Base-by-base conservation (phyloP, 306 rosid genomes). In the Gastrolobium bilobum region DNA sequence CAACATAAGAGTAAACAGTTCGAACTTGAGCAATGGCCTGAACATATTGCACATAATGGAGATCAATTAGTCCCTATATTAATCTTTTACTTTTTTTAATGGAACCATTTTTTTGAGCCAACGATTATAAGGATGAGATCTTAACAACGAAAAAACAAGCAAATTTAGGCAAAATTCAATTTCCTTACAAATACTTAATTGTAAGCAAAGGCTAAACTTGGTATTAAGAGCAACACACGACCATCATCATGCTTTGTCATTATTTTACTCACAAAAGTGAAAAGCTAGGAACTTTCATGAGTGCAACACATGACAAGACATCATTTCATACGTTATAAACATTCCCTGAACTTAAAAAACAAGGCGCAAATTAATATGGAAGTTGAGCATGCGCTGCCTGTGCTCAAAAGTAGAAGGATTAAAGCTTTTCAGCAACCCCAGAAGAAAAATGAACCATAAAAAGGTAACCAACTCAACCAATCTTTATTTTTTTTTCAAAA, bases 21-120 rank as follows among this genome's bases (percentile, higher is more conserved):
- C 98, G 82, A 85, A 89, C 98, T 88, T 96, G 99, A 14, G 96
- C 99, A 76, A 96, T 89, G 57, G 94, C 94, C 99, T 93, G 74
- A 5, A 31, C 67, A 69, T 0, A 73, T 57, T 44, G 6, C 80
- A 73, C 9, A 81, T 48, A 51, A 61, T 10, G 31, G 10, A 78
- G 13, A 53, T 47, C 10, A 9, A 15, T 8, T 30, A 71, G 59
- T 26, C 79, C 59, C 43, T 44, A 42, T 10, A 54, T 35, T 51
- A 31, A 52, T 42, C 31, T 3, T 26, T 15, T 31, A 68, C 58
- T 30, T 4, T 8, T 7, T 38, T 29, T 14, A 7, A 69, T 37
- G 30, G 63, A 3, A 6, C 13, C 56, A 14, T 10, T 75, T 67
- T 48, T 81, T 68, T 20, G 44, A 48, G 7, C 10, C 67, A 69